Percentiles rank a stretch among this genome's conserved stretches.
Evolutionary conservation across 306 rosid species (phyloP).

Genomic region (Dalbergia oliveri): DNA sequence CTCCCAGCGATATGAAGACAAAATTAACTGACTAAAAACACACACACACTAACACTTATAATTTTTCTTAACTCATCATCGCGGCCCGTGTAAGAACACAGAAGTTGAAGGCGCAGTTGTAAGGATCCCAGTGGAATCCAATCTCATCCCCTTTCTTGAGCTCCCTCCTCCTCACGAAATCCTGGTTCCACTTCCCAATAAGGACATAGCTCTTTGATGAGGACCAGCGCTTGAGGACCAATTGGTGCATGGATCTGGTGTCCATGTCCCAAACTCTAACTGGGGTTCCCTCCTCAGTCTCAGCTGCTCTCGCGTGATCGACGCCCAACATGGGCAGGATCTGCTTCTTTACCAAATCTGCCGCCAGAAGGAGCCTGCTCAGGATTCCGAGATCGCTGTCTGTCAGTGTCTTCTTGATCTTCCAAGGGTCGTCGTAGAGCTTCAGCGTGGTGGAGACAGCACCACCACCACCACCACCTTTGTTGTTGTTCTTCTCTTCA

Average conservation of each 20-base stretch:
- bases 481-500: too few species aligned
- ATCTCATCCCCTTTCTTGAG: conserved; percentile 47
- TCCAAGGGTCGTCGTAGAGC: conserved; percentile 52
- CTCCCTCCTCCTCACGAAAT: conserved; percentile 46
- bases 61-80: not conserved
- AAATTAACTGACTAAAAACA: not conserved
- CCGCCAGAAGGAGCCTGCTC: conserved; percentile 48
- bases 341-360: conserved; percentile 41
- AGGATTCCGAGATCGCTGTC: conserved; percentile 54
- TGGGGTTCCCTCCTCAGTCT: conserved; percentile 36
- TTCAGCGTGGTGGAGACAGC: conserved; percentile 44
- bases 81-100: conserved; percentile 44
- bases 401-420: conserved; percentile 49
- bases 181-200: conserved; percentile 51
- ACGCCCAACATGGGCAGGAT: conserved; percentile 46
- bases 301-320: conserved; percentile 30
- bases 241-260: conserved; percentile 42
- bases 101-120: conserved; percentile 40
- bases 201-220: conserved; percentile 53
- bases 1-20: not conserved
- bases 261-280: conserved; percentile 50
- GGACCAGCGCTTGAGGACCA: conserved; percentile 49
- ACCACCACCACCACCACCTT: not conserved
- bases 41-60: too few species aligned
- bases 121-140: conserved; percentile 50